phyloP scores from a whole-genome alignment of 2,329 filamentous ascomycete species.

The Alternaria sp. region DNA sequence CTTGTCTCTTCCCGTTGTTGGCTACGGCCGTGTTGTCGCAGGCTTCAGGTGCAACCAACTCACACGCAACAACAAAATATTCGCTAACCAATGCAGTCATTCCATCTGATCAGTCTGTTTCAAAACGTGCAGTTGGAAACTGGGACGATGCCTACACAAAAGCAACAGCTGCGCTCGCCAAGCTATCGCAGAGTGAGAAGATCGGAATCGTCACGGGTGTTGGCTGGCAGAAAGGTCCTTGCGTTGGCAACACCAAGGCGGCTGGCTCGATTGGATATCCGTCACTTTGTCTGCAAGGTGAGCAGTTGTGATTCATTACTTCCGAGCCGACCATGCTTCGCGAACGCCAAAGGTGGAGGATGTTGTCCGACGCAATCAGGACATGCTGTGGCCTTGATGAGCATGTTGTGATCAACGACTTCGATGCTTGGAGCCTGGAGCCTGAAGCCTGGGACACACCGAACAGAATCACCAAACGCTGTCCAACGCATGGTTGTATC shows the following conservation, averaged over 20 bases:
- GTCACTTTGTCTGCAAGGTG: conserved; percentile 52
- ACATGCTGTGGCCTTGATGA: conserved; percentile 3
- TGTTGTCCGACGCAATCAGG: background rate
- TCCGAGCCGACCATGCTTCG: background rate
- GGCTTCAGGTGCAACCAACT: conserved; percentile 28
- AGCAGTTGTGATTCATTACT: conserved; percentile 20
- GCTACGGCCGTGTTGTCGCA: conserved; percentile 32
- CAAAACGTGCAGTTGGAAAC: conserved; percentile 37
- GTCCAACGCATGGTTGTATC: background rate
- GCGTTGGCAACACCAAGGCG: conserved; percentile 50
- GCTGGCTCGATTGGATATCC: conserved; percentile 48
- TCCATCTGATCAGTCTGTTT: conserved; percentile 23
- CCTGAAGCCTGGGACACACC: background rate
- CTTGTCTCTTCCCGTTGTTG: conserved; percentile 33
- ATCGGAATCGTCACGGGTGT: conserved; percentile 50
- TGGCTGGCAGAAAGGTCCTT: conserved; percentile 47
- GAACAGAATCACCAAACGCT: background rate
- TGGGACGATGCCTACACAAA: conserved; percentile 54
- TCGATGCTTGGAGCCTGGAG: background rate
- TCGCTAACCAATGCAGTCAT: conserved; percentile 29
- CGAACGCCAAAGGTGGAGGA: background rate
- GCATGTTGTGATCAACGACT: background rate
- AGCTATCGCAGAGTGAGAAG: conserved; percentile 53
- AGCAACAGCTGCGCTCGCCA: conserved; percentile 51
- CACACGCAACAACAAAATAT: background rate